A percentile compares a stretch with the other conserved stretches of the same genome.
Evolutionary conservation across 495 filamentous ascomycete species (phyloP).

Genomic region (Daldinia grandis): DNA sequence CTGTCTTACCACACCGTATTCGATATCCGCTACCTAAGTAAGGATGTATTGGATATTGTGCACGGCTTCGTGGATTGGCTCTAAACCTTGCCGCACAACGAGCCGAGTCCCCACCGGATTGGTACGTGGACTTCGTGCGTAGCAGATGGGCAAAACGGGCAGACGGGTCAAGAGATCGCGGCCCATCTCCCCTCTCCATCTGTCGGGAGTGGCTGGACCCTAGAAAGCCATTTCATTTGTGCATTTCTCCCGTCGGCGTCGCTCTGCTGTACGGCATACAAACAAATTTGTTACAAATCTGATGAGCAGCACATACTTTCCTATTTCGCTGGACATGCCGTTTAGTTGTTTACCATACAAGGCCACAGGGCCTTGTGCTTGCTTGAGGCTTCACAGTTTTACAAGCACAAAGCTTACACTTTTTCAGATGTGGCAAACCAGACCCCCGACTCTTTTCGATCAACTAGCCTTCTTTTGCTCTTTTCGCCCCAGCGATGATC

Average conservation of each 20-base stretch:
- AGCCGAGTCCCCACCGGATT: slow-evolving; percentile 30
- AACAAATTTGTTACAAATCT: slow-evolving; percentile 6
- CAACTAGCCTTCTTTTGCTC: not conserved
- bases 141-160: slow-evolving; percentile 20
- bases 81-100: slow-evolving; percentile 34
- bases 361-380: not conserved
- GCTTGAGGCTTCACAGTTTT: not conserved
- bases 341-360: not conserved
- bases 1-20: slow-evolving; percentile 32
- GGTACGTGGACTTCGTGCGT: slow-evolving; percentile 27
- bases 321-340: not conserved
- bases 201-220: slow-evolving; percentile 15
- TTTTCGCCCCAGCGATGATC: slow-evolving; percentile 15
- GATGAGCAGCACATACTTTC: not conserved
- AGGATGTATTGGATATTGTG: not conserved
- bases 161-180: slow-evolving; percentile 15
- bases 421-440: slow-evolving; percentile 18
- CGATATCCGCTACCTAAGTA: slow-evolving; percentile 8
- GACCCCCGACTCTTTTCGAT: slow-evolving; percentile 11
- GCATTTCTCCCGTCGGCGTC: slow-evolving; percentile 11
- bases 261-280: slow-evolving; percentile 8
- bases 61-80: slow-evolving; percentile 23
- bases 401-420: not conserved
- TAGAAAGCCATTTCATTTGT: slow-evolving; percentile 28
- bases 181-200: slow-evolving; percentile 20